These are phyloP conservation scores for Talaromyces piceae DNA, from an alignment of 2,329 filamentous ascomycete genomes.

Conservation along the genomic window DNA sequence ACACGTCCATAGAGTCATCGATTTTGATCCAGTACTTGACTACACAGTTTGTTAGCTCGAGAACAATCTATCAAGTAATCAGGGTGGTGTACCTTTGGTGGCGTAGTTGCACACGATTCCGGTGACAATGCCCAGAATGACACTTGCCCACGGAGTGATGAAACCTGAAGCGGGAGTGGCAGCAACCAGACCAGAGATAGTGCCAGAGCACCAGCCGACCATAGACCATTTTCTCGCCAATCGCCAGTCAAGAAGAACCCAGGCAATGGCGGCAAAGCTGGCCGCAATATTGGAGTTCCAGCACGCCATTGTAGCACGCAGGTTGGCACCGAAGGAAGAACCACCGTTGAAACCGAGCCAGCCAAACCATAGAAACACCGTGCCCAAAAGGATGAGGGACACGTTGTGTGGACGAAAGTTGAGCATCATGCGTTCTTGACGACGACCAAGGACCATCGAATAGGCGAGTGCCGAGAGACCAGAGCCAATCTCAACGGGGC, in stretches of 20 bases:
- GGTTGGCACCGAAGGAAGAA: constrained; percentile 85
- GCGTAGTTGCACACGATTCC: constrained; percentile 72
- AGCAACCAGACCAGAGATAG: constrained; percentile 78
- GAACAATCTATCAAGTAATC: not conserved
- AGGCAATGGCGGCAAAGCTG: constrained; percentile 84
- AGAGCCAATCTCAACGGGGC: constrained; percentile 94
- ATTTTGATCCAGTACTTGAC: constrained; percentile 69
- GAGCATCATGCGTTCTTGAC: constrained; percentile 99
- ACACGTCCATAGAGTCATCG: constrained; percentile 84
- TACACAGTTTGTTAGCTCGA: constrained; percentile 20
- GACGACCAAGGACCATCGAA: constrained; percentile 88
- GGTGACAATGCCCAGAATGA: constrained; percentile 53
- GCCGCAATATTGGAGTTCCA: constrained; percentile 96
- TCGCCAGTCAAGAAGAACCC: constrained; percentile 93
- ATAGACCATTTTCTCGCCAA: constrained; percentile 92
- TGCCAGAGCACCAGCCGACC: constrained; percentile 86
- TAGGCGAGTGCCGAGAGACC: constrained; percentile 91
- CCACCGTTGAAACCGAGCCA: constrained; percentile 99
- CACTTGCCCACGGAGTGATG: constrained; percentile 60
- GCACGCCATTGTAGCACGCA: constrained; percentile 91
- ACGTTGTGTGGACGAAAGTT: constrained; percentile 99
- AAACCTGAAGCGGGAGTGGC: constrained; percentile 79
- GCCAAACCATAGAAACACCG: constrained; percentile 93
- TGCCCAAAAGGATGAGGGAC: constrained; percentile 90
- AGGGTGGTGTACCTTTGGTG: constrained; percentile 57